Evolutionary conservation across 2,329 filamentous ascomycete genomes (phyloP), one percentile per base, ranked within the genome.

Genomic region (Fusarium citri): DNA sequence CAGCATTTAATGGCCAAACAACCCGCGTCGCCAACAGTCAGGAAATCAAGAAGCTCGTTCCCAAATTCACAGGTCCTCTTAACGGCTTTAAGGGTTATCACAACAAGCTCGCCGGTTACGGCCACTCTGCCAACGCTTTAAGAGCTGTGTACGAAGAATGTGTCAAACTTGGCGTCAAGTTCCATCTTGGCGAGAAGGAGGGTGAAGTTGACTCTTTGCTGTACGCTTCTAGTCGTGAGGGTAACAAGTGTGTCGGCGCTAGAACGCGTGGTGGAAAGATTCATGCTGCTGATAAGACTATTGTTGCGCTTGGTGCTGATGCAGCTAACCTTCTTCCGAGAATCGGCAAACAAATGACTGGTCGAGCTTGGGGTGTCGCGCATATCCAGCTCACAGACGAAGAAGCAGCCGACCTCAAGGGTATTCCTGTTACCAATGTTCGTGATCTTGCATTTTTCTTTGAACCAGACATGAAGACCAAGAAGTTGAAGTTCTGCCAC

Each of bases 401-500:
- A 14, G 66, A 69, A 26, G 66, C 66, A 0, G 20, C 37, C 1
- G 45, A 61, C 2, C 67, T 69, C 3, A 67, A 56, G 12, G 66
- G 66, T 2, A 69, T 69, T 0, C 66, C 66, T 0, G 66, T 69
- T 2, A 69, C 66, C 5, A 69, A 69, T 15, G 66, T 69, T 6
- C 66, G 66, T 0, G 66, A 69, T 16, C 43, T 69, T 0, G 66
- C 66, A 2, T 69, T 69, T 11, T 69, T 69, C 45, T 69, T 69
- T 2, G 66, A 69, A 5, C 66, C 66, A 0, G 66, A 69, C 3
- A 23, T 63, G 3, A 42, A 51, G 0, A 69, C 66, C 18, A 67
- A 70, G 48, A 69, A 69, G 6, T 34, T 69, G 7, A 69, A 69
- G 11, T 70, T 69, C 40, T 69, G 66, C 12, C 66, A 69, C 14